A percentile compares a stretch with the other conserved stretches of the same genome.
Evolutionary conservation across 2,329 filamentous ascomycete species (phyloP).

Genomic region (Pestalotiopsis fici): DNA sequence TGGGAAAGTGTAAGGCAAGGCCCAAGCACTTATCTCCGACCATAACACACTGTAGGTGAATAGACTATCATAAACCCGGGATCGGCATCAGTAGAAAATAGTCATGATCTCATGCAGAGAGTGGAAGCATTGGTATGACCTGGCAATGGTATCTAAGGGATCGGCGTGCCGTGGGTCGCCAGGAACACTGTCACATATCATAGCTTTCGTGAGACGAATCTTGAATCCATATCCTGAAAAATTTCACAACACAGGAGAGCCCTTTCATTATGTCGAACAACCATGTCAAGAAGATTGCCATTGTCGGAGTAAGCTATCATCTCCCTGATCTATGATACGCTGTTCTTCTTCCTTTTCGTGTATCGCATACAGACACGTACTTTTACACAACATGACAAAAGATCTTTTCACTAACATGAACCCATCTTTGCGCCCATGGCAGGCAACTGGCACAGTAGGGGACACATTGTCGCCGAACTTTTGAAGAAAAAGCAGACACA

Average conservation of each 20-base stretch:
- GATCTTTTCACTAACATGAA: neutral
- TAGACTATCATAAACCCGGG: neutral
- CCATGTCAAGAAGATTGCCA: constrained; percentile 40
- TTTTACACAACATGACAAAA: no score
- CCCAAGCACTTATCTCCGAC: neutral
- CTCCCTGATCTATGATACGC: neutral
- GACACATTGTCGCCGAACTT: constrained; percentile 39
- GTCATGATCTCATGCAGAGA: neutral
- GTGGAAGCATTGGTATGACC: neutral
- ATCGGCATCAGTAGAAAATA: neutral
- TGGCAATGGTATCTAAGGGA: no score
- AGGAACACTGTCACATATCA: no score
- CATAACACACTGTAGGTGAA: neutral
- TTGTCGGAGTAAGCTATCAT: constrained; percentile 45
- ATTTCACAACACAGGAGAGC: neutral
- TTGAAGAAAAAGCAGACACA: constrained; percentile 45
- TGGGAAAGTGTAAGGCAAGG: neutral
- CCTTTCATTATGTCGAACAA: constrained; percentile 8
- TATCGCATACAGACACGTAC: neutral
- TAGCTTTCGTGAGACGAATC: no score
- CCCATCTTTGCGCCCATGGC: neutral
- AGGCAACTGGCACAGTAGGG: constrained; percentile 46
- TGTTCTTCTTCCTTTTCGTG: constrained; percentile 1
- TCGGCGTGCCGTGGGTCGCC: no score
- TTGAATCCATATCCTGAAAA: neutral